These are phyloP conservation scores for Apiospora hydei DNA, from an alignment of 2,329 filamentous ascomycete genomes.

Conservation along the genomic window DNA sequence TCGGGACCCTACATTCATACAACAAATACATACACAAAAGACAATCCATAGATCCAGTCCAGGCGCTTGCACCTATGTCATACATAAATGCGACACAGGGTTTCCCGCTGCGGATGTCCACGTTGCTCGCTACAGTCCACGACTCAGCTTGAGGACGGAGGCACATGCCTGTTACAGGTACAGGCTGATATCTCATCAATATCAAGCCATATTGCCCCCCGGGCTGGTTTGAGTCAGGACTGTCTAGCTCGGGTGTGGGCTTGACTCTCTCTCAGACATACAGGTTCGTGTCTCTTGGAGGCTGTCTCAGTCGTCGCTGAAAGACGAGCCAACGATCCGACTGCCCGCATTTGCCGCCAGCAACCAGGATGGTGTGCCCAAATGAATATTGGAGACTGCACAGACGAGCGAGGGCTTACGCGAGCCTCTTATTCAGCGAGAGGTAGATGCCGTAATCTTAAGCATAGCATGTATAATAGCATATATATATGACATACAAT, in stretches of 20 bases:
- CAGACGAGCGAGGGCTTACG: background rate
- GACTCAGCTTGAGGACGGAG: constrained; percentile 5
- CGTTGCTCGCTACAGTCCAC: background rate
- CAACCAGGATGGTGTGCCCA: background rate
- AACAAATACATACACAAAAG: background rate
- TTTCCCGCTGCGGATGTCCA: background rate
- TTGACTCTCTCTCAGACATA: constrained; percentile 16
- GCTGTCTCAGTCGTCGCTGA: constrained; percentile 10
- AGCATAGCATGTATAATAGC: background rate
- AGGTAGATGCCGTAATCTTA: constrained; percentile 2
- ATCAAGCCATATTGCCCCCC: constrained; percentile 8
- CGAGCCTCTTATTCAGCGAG: background rate
- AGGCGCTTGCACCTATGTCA: background rate
- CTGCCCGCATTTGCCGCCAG: constrained; percentile 8
- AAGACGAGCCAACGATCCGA: constrained; percentile 10
- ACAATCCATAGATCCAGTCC: constrained; percentile 3
- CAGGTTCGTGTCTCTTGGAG: background rate
- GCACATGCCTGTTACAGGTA: constrained; percentile 17
- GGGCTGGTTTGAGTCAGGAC: constrained; percentile 7
- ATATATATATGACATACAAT: background rate
- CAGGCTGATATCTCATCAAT: background rate
- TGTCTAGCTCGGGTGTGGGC: constrained; percentile 3
- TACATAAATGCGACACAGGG: constrained; percentile 6
- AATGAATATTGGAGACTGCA: background rate
- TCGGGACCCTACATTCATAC: constrained; percentile 16